These are phyloP conservation scores for Tetrahymena thermophila DNA, from an alignment of 73 alveolate species.

Conservation along the genomic window DNA sequence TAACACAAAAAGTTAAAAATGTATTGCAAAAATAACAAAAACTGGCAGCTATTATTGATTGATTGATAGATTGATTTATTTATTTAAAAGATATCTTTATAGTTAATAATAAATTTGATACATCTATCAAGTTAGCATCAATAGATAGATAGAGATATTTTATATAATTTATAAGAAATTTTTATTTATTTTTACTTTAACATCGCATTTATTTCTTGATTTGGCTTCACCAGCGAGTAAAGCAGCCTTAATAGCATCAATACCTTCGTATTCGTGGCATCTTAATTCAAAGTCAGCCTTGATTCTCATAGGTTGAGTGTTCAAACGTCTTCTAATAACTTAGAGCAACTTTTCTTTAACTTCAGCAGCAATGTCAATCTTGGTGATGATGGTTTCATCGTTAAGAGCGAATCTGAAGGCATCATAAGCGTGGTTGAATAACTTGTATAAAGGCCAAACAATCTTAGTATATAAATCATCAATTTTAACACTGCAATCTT, in stretches of 20 bases:
- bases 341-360: slow-evolving; percentile 56
- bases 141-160: not conserved
- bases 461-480: slow-evolving; percentile 58
- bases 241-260: slow-evolving; percentile 79
- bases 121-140: not conserved
- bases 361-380: slow-evolving; percentile 55
- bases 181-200: not conserved
- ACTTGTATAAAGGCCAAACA: slow-evolving; percentile 81
- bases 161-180: not conserved
- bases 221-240: slow-evolving; percentile 58
- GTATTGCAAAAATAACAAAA: not conserved
- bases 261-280: slow-evolving; percentile 79
- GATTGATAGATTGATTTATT: slow-evolving; percentile 17
- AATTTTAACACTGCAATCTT: slow-evolving; percentile 36
- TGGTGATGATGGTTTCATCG: slow-evolving; percentile 6
- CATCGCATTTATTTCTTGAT: not conserved
- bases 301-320: slow-evolving; percentile 75
- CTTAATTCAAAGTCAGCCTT: slow-evolving; percentile 80
- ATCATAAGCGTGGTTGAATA: slow-evolving; percentile 71
- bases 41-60: not conserved
- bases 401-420: slow-evolving; percentile 64
- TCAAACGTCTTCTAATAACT: slow-evolving; percentile 69
- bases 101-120: not conserved
- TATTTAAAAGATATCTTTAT: not conserved
- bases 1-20: slow-evolving; percentile 8